Evolutionary conservation across 345 rosid genomes (phyloP), one percentile per base, ranked within the genome.

Genomic region (Gossypium anomalum): DNA sequence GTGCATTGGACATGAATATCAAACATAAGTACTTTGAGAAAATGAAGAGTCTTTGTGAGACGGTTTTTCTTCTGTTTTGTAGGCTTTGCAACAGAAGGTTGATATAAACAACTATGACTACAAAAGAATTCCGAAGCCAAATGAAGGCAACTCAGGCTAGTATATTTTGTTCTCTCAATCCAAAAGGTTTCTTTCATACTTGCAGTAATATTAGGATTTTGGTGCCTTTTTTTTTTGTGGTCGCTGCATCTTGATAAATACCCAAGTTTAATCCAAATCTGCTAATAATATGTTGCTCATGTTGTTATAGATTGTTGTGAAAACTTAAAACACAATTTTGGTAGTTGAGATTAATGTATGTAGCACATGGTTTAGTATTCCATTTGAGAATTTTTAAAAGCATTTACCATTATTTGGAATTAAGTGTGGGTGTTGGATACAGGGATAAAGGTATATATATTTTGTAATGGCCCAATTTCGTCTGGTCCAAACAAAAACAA

Each of bases 81-180:
- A 95, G 97, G 91, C 93, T 76, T 84, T 91, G 83, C 87, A 89
- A 80, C 85, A 60, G 79, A 93, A 95, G 84, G 85, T 95, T 64
- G 89, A 93, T 82, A 95, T 87, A 75, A 84, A 90, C 84, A 52
- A 87, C 44, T 93, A 86, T 3, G 97, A 92, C 85, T 89, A 95
- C 87, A 89, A 89, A 85, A 89, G 76, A 82, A 91, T 92, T 79
- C 98, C 98, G 12, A 86, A 77, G 87, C 92, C 84, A 20, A 87
- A 76, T 82, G 97, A 94, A 75, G 85, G 86, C 81, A 83, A 83
- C 62, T 87, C 82, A 61, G 71, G 61, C 75, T 84, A 83, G 79
- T 25, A 34, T 22, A 34, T 22, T 69, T 20, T 38, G 44, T 56
- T 22, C 17, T 58, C 16, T 57, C 62, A 9, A 23, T 57, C 67